phyloP scores from a whole-genome alignment of 176 grass and related monocot genomes.

The Hsuehochloa calcarea region DNA sequence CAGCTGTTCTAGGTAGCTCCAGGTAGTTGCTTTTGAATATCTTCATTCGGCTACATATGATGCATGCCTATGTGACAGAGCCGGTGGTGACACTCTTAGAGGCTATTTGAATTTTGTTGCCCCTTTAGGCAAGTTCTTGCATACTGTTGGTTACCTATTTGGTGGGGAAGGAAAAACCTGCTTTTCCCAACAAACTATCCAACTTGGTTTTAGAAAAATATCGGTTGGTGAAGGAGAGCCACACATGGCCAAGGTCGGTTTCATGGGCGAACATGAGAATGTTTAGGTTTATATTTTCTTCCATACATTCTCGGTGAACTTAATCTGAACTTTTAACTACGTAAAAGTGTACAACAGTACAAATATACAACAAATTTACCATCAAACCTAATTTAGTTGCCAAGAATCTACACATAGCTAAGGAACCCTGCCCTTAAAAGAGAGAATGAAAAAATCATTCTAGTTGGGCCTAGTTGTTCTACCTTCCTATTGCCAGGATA shows the following conservation, averaged over 20 bases:
- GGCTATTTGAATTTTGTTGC: slow-evolving; percentile 17
- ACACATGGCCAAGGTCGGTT: background rate
- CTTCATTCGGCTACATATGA: background rate
- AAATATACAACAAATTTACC: background rate
- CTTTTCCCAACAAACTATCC: slow-evolving; percentile 42
- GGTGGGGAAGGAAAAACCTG: slow-evolving; percentile 19
- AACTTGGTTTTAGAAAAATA: slow-evolving; percentile 26
- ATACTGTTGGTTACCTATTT: slow-evolving; percentile 21
- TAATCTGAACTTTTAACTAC: slow-evolving; percentile 27
- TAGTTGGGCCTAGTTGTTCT: background rate
- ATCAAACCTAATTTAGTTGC: background rate
- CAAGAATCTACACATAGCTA: background rate
- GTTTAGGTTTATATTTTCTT: background rate
- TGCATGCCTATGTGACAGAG: slow-evolving; percentile 17
- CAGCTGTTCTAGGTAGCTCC: slow-evolving; percentile 62
- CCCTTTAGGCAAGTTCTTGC: slow-evolving; percentile 16
- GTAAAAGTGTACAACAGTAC: background rate
- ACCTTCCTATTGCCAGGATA: background rate
- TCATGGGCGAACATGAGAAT: slow-evolving; percentile 13
- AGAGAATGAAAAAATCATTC: background rate
- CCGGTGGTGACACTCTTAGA: slow-evolving; percentile 4
- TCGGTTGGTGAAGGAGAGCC: slow-evolving; percentile 7
- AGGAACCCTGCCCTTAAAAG: background rate
- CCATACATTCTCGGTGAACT: background rate
- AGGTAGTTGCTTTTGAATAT: slow-evolving; percentile 15